phyloP scores from a whole-genome alignment of 2,329 filamentous ascomycete genomes.

The Colletotrichum spinosum region DNA sequence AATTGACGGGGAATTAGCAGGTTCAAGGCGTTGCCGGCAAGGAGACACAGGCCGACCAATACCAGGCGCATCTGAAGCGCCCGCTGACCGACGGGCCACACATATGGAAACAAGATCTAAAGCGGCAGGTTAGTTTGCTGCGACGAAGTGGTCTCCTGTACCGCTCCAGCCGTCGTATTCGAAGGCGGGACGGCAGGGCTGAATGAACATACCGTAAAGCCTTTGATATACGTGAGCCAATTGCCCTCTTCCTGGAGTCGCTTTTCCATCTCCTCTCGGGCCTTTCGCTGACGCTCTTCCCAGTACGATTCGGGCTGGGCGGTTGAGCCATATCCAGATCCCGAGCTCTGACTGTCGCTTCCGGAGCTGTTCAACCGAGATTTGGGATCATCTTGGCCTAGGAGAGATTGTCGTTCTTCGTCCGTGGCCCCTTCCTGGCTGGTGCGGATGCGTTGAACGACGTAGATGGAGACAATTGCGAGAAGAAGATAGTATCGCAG shows the following conservation, averaged over 20 bases:
- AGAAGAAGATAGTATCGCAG: slow-evolving; percentile 34
- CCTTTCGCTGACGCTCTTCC: slow-evolving; percentile 64
- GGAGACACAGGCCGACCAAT: slow-evolving; percentile 74
- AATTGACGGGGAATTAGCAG: slow-evolving; percentile 85
- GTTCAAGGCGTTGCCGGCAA: slow-evolving; percentile 79
- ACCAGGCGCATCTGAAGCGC: slow-evolving; percentile 75
- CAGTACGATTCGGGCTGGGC: slow-evolving; percentile 63
- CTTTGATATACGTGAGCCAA: slow-evolving; percentile 81
- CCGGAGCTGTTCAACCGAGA: slow-evolving; percentile 41
- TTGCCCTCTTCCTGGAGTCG: slow-evolving; percentile 79
- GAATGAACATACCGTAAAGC: slow-evolving; percentile 66
- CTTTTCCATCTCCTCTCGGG: slow-evolving; percentile 71
- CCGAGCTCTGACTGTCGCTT: slow-evolving; percentile 39
- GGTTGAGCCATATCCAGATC: slow-evolving; percentile 57
- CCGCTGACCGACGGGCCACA: slow-evolving; percentile 79
- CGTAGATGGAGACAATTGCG: slow-evolving; percentile 29
- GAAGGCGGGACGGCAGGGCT: not conserved
- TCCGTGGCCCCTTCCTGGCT: slow-evolving; percentile 52
- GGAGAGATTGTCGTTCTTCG: slow-evolving; percentile 69
- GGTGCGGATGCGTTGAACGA: slow-evolving; percentile 31
- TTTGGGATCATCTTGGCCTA: slow-evolving; percentile 48
- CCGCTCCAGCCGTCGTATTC: not conserved
- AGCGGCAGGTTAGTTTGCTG: not conserved
- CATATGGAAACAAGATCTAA: slow-evolving; percentile 79
- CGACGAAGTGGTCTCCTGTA: too few species aligned